Evolutionary conservation across 225 moss, liverwort and hornwort species (phyloP), one percentile per base, ranked within the genome.

Genomic region (Bryum argenteum): DNA sequence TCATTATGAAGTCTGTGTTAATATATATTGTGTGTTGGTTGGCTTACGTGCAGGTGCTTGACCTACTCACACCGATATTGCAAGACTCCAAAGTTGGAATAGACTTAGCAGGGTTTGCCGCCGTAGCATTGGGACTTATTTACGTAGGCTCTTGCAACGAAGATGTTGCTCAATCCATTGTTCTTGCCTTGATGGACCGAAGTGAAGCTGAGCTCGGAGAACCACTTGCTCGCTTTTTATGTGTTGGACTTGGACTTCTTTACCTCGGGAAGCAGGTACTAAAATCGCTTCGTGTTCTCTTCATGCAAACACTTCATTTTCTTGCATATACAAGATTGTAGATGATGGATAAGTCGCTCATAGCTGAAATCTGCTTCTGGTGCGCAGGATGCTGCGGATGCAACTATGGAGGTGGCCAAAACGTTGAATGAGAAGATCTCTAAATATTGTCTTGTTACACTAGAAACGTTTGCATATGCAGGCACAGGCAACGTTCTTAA

Each of bases 321-420:
- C 10, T 21, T 50, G 59, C 19, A 51, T 17, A 26, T 55, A 8
- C 15, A 37, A 38, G 44, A 19, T 50, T 70, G 41, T 52, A 2
- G 11, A 20, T 39, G 33, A 53, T 47, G 17, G 48, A 61, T 50
- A 43, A 37, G 47, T 18, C 28, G 21, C 20, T 55, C 23, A 10
- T 73, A 69, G 63, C 20, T 59, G 67, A 26, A 61, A 48, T 52
- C 37, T 70, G 53, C 57, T 61, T 76, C 26, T 72, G 26, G 15
- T 56, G 54, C 88, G 75, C 92, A 98, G 97, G 97, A 98, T 77
- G 94, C 90, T 73, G 97, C 87, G 5, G 97, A 98, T 83, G 97
- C 97, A 66, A 98, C 97, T 22, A 92, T 98, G 90, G 97, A 98
- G 81, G 97, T 98, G 71, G 94, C 97, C 54, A 98, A 98, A 80